Percentiles rank a stretch among this genome's conserved stretches.
phyloP scores from a whole-genome alignment of 2,329 filamentous ascomycete genomes.

The Xylariaceae sp. region DNA sequence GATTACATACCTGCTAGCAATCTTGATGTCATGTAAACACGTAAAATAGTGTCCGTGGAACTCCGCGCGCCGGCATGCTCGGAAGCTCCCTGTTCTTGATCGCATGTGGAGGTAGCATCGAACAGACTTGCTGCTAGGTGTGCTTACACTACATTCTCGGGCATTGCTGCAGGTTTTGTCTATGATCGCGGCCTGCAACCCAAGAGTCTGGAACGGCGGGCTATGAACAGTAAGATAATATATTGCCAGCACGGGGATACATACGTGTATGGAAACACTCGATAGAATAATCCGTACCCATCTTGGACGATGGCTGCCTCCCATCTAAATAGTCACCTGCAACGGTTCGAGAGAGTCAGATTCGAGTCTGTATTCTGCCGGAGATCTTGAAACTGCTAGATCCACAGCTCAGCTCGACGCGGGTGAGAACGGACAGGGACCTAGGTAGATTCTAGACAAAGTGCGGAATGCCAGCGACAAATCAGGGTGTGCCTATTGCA shows the following conservation, averaged over 20 bases:
- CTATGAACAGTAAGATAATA: too few species aligned
- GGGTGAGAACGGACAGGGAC: background rate
- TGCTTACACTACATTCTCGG: background rate
- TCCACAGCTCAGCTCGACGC: background rate
- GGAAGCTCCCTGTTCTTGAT: background rate
- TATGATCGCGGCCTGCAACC: background rate
- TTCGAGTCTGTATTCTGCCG: background rate
- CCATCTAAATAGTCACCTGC: background rate
- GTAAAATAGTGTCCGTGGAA: background rate
- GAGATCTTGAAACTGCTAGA: background rate
- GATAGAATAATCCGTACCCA: too few species aligned
- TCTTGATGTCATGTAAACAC: background rate
- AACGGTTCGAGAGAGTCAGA: too few species aligned
- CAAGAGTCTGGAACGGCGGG: background rate
- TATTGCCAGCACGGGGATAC: too few species aligned
- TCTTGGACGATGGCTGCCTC: background rate
- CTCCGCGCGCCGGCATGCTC: background rate
- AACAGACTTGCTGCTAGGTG: too few species aligned
- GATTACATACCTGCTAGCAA: background rate
- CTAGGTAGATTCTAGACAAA: too few species aligned
- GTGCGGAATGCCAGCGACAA: background rate
- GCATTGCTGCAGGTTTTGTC: conserved; percentile 15
- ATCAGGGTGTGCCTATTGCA: background rate
- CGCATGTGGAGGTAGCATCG: background rate
- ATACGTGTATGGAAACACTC: too few species aligned